phyloP scores from a whole-genome alignment of 108 stramenopile genomes.

The Conticribra weissflogii region DNA sequence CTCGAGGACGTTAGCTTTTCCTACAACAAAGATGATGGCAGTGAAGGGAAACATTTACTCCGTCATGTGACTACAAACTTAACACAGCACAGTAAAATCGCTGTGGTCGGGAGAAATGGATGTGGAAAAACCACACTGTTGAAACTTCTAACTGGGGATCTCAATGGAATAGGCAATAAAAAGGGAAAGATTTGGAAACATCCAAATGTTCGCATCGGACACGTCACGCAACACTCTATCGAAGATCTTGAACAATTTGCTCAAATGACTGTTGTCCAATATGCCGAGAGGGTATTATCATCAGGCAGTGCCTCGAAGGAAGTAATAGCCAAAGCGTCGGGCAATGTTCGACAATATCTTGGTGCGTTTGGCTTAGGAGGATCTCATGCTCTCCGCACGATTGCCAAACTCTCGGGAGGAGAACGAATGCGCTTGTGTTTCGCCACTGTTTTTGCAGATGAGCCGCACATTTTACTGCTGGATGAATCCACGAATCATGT shows the following conservation, averaged over 20 bases:
- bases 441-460: conserved; percentile 71
- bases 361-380: conserved; percentile 90
- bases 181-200: conserved; percentile 57
- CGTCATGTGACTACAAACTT: conserved; percentile 56
- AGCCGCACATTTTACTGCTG: conserved; percentile 79
- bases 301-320: conserved; percentile 42
- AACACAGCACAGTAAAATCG: conserved; percentile 73
- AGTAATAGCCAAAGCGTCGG: conserved; percentile 48
- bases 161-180: conserved; percentile 64
- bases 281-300: conserved; percentile 50
- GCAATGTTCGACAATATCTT: conserved; percentile 81
- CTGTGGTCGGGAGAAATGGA: conserved; percentile 90
- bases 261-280: conserved; percentile 71
- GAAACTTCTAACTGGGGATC: conserved; percentile 75
- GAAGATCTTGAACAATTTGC: conserved; percentile 86
- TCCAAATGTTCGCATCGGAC: conserved; percentile 73
- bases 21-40: conserved; percentile 9
- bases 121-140: conserved; percentile 86
- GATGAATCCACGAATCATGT: conserved; percentile 90
- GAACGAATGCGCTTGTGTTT: conserved; percentile 89
- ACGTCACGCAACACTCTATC: conserved; percentile 87
- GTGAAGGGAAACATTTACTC: conserved; percentile 25
- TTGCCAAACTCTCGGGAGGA: conserved; percentile 86
- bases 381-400: conserved; percentile 71
- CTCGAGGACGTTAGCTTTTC: conserved; percentile 66